phyloP scores from a whole-genome alignment of 495 filamentous ascomycete genomes.

The Aspergillus kassunensis region DNA sequence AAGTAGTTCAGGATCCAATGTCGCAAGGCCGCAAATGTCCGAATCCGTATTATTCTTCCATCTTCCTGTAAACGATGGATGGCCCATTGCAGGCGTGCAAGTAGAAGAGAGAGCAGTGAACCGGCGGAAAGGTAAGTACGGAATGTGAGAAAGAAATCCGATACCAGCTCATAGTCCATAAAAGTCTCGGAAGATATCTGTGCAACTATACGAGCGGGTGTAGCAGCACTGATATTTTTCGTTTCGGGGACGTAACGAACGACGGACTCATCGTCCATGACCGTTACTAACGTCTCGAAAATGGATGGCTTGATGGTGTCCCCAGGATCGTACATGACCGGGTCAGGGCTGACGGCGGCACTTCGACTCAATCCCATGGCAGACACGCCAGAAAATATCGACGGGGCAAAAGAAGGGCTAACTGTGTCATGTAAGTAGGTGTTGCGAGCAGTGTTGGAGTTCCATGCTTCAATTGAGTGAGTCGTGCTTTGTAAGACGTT shows the following conservation, averaged over 20 bases:
- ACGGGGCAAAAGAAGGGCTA: constrained; percentile 36
- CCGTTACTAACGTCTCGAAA: constrained; percentile 72
- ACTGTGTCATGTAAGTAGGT: constrained; percentile 25
- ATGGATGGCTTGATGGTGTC: constrained; percentile 55
- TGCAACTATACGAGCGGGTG: constrained; percentile 87
- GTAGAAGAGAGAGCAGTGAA: constrained; percentile 75
- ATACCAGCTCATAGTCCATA: constrained; percentile 94
- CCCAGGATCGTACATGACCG: constrained; percentile 41
- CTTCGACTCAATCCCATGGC: constrained; percentile 34
- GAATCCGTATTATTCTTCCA: constrained; percentile 86
- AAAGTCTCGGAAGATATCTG: constrained; percentile 96
- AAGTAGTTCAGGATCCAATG: constrained; percentile 99
- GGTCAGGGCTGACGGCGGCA: constrained; percentile 30
- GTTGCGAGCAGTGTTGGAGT: constrained; percentile 19
- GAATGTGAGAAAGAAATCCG: constrained; percentile 97
- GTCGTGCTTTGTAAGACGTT: constrained; percentile 75
- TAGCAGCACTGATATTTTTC: constrained; percentile 81
- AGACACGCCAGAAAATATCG: constrained; percentile 47
- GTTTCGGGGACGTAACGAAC: constrained; percentile 75
- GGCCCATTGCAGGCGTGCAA: constrained; percentile 85
- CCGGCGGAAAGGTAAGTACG: constrained; percentile 74
- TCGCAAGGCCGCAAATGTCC: constrained; percentile 91
- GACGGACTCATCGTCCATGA: constrained; percentile 71
- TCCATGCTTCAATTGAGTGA: constrained; percentile 40
- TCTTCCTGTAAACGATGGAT: constrained; percentile 74